Evolutionary conservation across 2,329 filamentous ascomycete genomes (phyloP), one percentile per base, ranked within the genome.

Genomic region (Claviceps humidiphila): DNA sequence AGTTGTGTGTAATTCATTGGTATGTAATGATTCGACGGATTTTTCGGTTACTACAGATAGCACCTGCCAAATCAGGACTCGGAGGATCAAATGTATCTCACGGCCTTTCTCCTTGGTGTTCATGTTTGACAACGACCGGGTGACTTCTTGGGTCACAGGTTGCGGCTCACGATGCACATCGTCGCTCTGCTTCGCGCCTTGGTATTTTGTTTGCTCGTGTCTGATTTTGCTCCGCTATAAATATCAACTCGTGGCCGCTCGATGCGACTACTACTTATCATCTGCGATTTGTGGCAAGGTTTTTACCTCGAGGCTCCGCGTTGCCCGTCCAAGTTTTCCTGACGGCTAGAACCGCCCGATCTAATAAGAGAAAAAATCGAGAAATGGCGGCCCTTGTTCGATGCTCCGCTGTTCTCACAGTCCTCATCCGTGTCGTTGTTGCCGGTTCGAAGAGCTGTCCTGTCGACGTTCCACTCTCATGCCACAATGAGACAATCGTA

Each of bases 401-500:
- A 49, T 34, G 42, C 40, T 38, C 57, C 6, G 48, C 54, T n/a
- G 52, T 57, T 42, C 49, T 59, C 14, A 26, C 55, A n/a, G 57
- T 57, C 37, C 52, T 58, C 4, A 49, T 52, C 43, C 47, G 49
- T 51, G 47, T 51, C 26, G 49, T 55, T 22, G 26, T 14, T 13
- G 44, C 49, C 14, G 47, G 9, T 2, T 42, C 56, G 34, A 52
- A 55, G 49, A 56, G 54, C 17, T 66, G 64, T 54, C 59, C 61
- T 1, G 55, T 51, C 49, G 54, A 69, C 54, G 60, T 68, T 4
- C 74, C 76, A 55, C 62, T 84, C 50, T 84, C 80, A 61, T 87
- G 84, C 64, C 77, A 82, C 57, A 82, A 82, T 60, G 76, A 74
- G 6, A 78, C 78, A 2, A 67, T 69, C 20, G 75, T 78, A 16